Conservation (phyloP, 345 rosid genomes). For the Rhizophora apiculata region DNA sequence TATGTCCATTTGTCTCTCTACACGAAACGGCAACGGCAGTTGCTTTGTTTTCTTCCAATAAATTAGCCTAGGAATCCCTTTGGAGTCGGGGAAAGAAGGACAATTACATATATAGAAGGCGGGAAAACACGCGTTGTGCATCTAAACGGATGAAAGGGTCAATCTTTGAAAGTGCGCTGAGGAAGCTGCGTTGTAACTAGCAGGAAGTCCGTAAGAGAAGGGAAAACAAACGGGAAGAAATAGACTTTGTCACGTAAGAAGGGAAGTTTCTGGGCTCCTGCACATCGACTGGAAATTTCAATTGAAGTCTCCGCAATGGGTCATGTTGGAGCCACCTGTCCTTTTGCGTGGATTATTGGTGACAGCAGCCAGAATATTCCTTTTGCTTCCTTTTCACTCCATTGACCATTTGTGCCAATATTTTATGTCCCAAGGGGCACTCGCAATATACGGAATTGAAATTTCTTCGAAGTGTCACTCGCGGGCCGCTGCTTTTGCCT, state of each 20-base stretch:
- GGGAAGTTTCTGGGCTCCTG: slow-evolving; percentile 20
- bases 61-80: background rate
- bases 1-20: background rate
- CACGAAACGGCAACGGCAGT: background rate
- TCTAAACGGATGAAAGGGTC: slow-evolving; percentile 3
- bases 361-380: background rate
- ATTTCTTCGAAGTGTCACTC: no score
- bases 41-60: background rate
- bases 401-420: no score
- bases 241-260: background rate
- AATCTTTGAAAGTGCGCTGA: slow-evolving; percentile 23
- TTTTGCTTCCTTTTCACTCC: background rate
- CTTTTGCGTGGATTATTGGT: background rate
- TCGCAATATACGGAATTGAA: no score
- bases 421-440: no score
- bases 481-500: no score
- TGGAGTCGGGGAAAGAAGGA: slow-evolving; percentile 4
- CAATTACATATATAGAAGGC: slow-evolving; percentile 12
- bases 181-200: slow-evolving; percentile 7
- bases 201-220: slow-evolving; percentile 3
- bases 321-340: background rate
- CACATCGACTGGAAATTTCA: background rate
- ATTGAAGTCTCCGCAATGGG: no score
- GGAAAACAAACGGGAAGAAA: slow-evolving; percentile 14
- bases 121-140: background rate